phyloP scores from a whole-genome alignment of 2,329 filamentous ascomycete genomes.

The Alternaria sp. region DNA sequence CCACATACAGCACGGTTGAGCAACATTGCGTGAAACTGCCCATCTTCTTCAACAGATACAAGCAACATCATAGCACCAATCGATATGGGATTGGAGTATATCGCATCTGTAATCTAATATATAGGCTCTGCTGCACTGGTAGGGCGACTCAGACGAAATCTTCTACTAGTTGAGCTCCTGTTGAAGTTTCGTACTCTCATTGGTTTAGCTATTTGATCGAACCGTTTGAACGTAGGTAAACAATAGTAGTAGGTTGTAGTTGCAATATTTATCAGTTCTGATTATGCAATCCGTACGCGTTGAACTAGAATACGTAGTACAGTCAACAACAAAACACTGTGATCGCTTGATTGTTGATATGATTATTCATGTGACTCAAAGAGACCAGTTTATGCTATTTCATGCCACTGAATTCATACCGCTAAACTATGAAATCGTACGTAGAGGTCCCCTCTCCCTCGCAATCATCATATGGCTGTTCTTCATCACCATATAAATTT shows the following conservation, averaged over 20 bases:
- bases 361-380: not conserved
- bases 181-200: no score
- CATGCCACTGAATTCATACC: conserved; percentile 31
- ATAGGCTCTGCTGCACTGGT: no score
- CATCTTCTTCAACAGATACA: no score
- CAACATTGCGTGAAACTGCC: no score
- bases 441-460: conserved; percentile 1
- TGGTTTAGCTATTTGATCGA: no score
- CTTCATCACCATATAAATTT: conserved; percentile 5
- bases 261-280: not conserved
- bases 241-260: conserved; percentile 22
- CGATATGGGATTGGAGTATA: no score
- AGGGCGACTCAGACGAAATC: no score
- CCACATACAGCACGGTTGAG: no score
- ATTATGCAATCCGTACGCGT: not conserved
- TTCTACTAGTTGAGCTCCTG: no score
- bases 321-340: not conserved
- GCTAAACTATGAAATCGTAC: conserved; percentile 25
- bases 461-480: not conserved
- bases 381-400: not conserved
- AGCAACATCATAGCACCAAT: no score
- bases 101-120: no score
- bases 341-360: not conserved
- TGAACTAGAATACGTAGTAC: not conserved
- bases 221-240: no score